A percentile compares a stretch with the other conserved stretches of the same genome.
Evolutionary conservation across 2,329 filamentous ascomycete species (phyloP).

Genomic region (Trichoderma oligosporum): DNA sequence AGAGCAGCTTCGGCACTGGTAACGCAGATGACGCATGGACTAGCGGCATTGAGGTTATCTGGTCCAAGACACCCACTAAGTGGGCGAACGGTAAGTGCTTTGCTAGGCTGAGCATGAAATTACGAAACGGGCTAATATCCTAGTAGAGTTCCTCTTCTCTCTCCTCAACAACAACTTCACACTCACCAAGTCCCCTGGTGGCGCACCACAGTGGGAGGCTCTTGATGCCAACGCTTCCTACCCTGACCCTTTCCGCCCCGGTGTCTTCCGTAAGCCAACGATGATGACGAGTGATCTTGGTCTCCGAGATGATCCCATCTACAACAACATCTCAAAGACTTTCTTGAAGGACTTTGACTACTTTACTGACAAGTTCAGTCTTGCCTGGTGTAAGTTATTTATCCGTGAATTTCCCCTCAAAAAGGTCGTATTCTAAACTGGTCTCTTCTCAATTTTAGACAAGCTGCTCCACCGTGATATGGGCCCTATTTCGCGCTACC

Average conservation of each 20-base stretch:
- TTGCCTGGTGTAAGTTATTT: constrained; percentile 60
- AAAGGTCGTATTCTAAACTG: not conserved
- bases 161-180: constrained; percentile 77
- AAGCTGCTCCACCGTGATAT: constrained; percentile 78
- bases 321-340: constrained; percentile 69
- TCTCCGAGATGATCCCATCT: constrained; percentile 64
- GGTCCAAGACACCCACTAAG: constrained; percentile 70
- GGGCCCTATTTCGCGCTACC: constrained; percentile 65
- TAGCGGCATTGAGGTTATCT: constrained; percentile 71
- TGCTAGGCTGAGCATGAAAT: not conserved
- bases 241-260: constrained; percentile 65
- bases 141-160: constrained; percentile 69
- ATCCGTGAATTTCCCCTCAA: not conserved
- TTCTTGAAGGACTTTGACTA: constrained; percentile 66
- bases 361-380: constrained; percentile 63
- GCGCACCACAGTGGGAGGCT: constrained; percentile 71
- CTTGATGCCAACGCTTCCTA: constrained; percentile 62
- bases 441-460: constrained; percentile 27
- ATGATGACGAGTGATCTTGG: constrained; percentile 74
- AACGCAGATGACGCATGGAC: constrained; percentile 69
- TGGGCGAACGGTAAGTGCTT: constrained; percentile 18
- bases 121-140: constrained; percentile 36
- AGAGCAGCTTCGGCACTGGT: constrained; percentile 59
- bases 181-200: constrained; percentile 67
- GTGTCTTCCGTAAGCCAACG: constrained; percentile 65